Evolutionary conservation across 257 asterid genomes (phyloP), one percentile per base, ranked within the genome.

Genomic region (Solanum ahanhuiri): DNA sequence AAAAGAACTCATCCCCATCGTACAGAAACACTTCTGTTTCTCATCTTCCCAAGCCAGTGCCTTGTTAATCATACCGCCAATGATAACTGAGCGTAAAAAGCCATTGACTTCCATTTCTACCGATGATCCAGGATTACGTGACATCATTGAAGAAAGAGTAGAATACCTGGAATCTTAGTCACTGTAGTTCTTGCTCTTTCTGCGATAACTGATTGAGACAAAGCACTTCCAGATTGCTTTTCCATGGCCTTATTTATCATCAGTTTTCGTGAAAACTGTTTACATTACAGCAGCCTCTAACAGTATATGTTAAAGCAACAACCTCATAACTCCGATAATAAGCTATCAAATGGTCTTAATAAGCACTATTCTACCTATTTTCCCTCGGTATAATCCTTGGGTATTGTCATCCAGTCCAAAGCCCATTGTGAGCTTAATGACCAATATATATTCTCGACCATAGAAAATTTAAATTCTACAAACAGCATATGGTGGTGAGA

Each of bases 1-100:
- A n/a, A n/a, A n/a, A n/a, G n/a, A n/a, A n/a, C n/a, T n/a, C n/a
- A n/a, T n/a, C n/a, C n/a, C n/a, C n/a, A n/a, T n/a, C n/a, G n/a
- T n/a, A n/a, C n/a, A 96, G 94, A 89, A 95, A 96, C 86, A 88
- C 90, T 92, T 95, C 87, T 91, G 92, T 75, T 91, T 93, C 92
- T 95, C 97, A 67, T 94, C 88, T 91, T 96, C 99, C 98, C 98
- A 95, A n/a, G 94, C 90, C 60, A 94, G 86, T 7, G 98, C 91
- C 95, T 90, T 93, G 92, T 85, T 89, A 58, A 96, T 93, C 88
- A 95, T 87, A 89, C 86, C 92, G 33, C 91, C 95, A 43, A 96
- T 96, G 92, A 95, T 93, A 82, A 81, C 99, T 96, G 94, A 64
- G 88, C 86, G 87, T 63, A 48, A 85, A 23, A 86, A 64, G 75